A percentile compares a stretch with the other conserved stretches of the same genome.
phyloP scores from a whole-genome alignment of 169 alveolate species.

The Theileria annulata region DNA sequence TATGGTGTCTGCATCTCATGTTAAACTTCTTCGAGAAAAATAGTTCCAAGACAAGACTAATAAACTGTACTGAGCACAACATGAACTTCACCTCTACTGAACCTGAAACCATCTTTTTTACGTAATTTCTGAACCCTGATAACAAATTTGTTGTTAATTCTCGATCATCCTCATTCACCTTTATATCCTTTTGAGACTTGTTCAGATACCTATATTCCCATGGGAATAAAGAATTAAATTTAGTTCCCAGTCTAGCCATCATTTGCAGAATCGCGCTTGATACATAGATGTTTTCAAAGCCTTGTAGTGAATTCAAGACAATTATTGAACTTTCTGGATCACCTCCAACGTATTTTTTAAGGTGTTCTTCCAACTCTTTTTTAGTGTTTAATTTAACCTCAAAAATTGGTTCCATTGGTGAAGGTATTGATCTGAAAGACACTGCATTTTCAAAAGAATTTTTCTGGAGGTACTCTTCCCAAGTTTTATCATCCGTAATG shows the following conservation, averaged over 20 bases:
- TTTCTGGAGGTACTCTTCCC: conserved; percentile 28
- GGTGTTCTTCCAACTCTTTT: conserved; percentile 16
- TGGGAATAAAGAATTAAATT: conserved; percentile 16
- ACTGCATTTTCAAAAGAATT: neutral
- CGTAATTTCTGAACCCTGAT: neutral
- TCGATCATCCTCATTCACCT: neutral
- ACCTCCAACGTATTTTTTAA: conserved; percentile 31
- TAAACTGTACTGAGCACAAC: conserved; percentile 13
- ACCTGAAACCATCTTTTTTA: conserved; percentile 6
- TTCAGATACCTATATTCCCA: conserved; percentile 30
- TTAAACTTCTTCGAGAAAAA: neutral
- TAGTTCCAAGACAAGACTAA: neutral
- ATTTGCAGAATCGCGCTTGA: conserved; percentile 46
- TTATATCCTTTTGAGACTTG: neutral
- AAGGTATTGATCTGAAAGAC: conserved; percentile 11
- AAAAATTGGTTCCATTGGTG: conserved; percentile 51
- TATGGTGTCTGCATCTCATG: conserved; percentile 13
- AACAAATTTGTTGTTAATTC: too few relatives aligned
- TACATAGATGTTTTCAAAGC: conserved; percentile 23
- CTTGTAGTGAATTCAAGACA: conserved; percentile 8
- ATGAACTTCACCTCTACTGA: conserved; percentile 1
- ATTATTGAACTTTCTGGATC: conserved; percentile 24
- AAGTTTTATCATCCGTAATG: neutral
- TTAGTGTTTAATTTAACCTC: neutral
- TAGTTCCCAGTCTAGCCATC: neutral